Base-by-base conservation (phyloP, 2,329 filamentous ascomycete species). In the Colletotrichum trifolii region DNA sequence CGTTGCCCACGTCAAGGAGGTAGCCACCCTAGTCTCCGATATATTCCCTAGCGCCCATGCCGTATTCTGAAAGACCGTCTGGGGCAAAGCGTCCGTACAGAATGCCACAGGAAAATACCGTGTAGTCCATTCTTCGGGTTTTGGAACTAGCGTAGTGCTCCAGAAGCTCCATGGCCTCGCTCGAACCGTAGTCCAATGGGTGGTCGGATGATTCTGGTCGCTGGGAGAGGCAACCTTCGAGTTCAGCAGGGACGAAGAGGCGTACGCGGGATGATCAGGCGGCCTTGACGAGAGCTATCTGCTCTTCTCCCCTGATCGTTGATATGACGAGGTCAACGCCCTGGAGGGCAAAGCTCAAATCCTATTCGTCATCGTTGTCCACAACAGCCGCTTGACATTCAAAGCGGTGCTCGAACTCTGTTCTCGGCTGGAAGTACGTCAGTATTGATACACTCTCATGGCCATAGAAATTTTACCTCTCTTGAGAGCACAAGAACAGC, bases 241-340 rank as follows among this genome's bases (percentile, higher is more conserved):
- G 94, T 70, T 93, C 91, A 7, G 91, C 90, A 1, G 91, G 91
- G 4, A 92, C 88, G 71, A 94, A 94, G 40, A 87, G 84, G 13
- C 85, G 83, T 2, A 94, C 91, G 15, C 86, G 82, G 15, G 85
- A 86, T 54, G 83, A 79, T 13, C 88, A 85, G 1, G 91, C 90
- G 2, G 91, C 91, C 69, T 91, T 87, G 74, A 94, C 93, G 38
- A 94, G 84, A 66, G 87, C 87, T 48, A 93, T 81, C 73, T 94
- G 91, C 36, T 88, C 81, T 15, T 77, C 78, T 4, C 89, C 90
- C 2, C 85, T 85, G 53, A 94, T 87, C 1, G 91, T 94, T 1
- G 91, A 94, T 60, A 94, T 91, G 70, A 93, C 86, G 10, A 92
- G 84, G 74, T 94, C 89, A 46, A 92, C 85, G 9, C 91, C 91